phyloP scores from a whole-genome alignment of 192 early-diverging fungal species.

The Podila clonocystis region DNA sequence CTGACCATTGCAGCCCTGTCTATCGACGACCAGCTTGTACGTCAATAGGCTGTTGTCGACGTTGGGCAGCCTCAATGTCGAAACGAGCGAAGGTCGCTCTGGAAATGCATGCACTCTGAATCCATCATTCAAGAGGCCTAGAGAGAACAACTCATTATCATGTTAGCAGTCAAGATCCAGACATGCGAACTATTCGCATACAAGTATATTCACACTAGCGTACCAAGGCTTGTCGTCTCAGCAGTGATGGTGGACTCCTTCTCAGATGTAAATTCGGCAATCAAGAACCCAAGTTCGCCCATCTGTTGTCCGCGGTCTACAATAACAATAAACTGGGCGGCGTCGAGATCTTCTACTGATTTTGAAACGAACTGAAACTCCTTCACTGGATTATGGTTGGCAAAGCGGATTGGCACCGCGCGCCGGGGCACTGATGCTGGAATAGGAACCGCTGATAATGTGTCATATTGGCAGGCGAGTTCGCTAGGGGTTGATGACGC shows the following conservation, averaged over 20 bases:
- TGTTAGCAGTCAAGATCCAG: background rate
- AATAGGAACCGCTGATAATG: constrained; percentile 23
- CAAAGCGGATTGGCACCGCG: constrained; percentile 16
- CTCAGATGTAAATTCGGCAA: constrained; percentile 58
- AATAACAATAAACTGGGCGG: constrained; percentile 23
- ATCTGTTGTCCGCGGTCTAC: constrained; percentile 43
- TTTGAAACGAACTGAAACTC: constrained; percentile 33
- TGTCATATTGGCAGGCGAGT: constrained; percentile 19
- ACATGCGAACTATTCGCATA: background rate
- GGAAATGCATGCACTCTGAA: constrained; percentile 51
- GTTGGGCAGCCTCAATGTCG: constrained; percentile 58
- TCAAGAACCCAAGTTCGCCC: constrained; percentile 55
- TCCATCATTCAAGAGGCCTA: constrained; percentile 51
- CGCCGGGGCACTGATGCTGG: constrained; percentile 14
- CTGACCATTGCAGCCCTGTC: constrained; percentile 53
- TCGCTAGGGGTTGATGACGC: constrained; percentile 12
- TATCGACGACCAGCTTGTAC: constrained; percentile 57
- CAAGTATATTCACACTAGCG: background rate
- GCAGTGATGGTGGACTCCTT: constrained; percentile 23
- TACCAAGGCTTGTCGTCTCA: constrained; percentile 57
- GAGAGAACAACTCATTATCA: background rate
- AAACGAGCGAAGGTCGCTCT: constrained; percentile 49
- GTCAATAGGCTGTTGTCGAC: constrained; percentile 65
- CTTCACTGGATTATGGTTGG: constrained; percentile 2
- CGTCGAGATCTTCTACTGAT: constrained; percentile 11